These are phyloP conservation scores for Alternaria rosae DNA, from an alignment of 2,329 filamentous ascomycete species.

Conservation along the genomic window DNA sequence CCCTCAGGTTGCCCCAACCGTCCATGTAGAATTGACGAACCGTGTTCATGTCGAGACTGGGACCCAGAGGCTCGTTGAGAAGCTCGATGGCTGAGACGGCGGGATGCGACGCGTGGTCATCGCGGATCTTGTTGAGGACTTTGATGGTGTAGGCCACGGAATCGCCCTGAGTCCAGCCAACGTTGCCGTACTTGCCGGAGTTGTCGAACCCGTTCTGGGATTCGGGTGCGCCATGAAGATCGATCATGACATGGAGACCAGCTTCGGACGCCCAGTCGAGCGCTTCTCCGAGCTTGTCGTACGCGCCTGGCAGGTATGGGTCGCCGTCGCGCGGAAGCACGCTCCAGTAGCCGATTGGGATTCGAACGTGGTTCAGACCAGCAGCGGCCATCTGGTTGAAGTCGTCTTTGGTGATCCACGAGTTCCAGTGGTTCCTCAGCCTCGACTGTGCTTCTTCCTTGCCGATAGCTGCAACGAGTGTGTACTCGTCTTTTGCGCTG, in stretches of 20 bases:
- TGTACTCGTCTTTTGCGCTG: slow-evolving; percentile 66
- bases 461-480: slow-evolving; percentile 59
- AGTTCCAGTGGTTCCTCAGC: slow-evolving; percentile 65
- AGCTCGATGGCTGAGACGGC: slow-evolving; percentile 57
- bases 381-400: slow-evolving; percentile 63
- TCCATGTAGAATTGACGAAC: slow-evolving; percentile 58
- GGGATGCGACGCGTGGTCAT: slow-evolving; percentile 55
- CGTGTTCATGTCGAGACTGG: slow-evolving; percentile 51
- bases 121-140: slow-evolving; percentile 57
- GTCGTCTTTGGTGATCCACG: slow-evolving; percentile 64
- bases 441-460: slow-evolving; percentile 56
- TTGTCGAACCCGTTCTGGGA: slow-evolving; percentile 75
- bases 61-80: slow-evolving; percentile 58
- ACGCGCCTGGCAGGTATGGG: slow-evolving; percentile 69
- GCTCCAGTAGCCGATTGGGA: slow-evolving; percentile 73
- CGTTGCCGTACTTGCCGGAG: slow-evolving; percentile 60
- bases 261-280: slow-evolving; percentile 65
- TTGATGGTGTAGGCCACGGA: slow-evolving; percentile 51
- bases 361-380: slow-evolving; percentile 69
- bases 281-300: slow-evolving; percentile 64
- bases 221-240: slow-evolving; percentile 70
- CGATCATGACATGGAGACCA: slow-evolving; percentile 70
- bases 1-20: slow-evolving; percentile 55
- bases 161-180: slow-evolving; percentile 57
- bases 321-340: slow-evolving; percentile 60